Evolutionary conservation across 441 rosid species (phyloP).

Genomic region (Omphalea diandra): DNA sequence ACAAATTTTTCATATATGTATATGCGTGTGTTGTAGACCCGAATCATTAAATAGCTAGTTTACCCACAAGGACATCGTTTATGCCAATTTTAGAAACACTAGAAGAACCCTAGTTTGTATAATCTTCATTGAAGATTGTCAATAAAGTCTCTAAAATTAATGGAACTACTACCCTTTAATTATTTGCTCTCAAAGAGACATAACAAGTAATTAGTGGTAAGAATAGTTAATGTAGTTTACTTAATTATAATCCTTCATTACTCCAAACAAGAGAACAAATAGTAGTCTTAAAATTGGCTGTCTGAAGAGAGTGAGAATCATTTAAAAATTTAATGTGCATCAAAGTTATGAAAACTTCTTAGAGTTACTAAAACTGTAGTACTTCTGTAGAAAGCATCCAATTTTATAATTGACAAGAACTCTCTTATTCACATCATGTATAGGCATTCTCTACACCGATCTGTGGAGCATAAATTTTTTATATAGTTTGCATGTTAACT

Average conservation of each 20-base stretch:
- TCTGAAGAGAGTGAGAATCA: too few relatives aligned
- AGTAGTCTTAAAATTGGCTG: too few relatives aligned
- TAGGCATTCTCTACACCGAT: constrained; percentile 10
- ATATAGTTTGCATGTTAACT: constrained; percentile 34
- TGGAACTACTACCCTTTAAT: not conserved
- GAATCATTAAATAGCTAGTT: not conserved
- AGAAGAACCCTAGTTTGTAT: constrained; percentile 9
- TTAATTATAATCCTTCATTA: too few relatives aligned
- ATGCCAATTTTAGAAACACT: not conserved
- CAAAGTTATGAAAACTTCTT: too few relatives aligned
- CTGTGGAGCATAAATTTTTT: constrained; percentile 22
- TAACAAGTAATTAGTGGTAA: not conserved
- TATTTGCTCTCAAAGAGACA: not conserved
- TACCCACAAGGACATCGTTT: not conserved
- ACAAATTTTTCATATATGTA: too few relatives aligned
- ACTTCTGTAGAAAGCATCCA: too few relatives aligned
- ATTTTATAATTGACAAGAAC: constrained; percentile 2
- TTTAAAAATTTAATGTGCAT: too few relatives aligned
- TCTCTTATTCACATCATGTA: constrained; percentile 15
- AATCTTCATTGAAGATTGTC: too few relatives aligned
- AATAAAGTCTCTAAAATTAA: too few relatives aligned
- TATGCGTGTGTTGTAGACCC: too few relatives aligned
- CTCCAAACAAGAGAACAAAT: too few relatives aligned
- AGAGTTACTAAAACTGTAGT: too few relatives aligned
- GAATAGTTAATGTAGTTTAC: not conserved